Conservation (phyloP, 495 filamentous ascomycete genomes). For the Xylaria curta region DNA sequence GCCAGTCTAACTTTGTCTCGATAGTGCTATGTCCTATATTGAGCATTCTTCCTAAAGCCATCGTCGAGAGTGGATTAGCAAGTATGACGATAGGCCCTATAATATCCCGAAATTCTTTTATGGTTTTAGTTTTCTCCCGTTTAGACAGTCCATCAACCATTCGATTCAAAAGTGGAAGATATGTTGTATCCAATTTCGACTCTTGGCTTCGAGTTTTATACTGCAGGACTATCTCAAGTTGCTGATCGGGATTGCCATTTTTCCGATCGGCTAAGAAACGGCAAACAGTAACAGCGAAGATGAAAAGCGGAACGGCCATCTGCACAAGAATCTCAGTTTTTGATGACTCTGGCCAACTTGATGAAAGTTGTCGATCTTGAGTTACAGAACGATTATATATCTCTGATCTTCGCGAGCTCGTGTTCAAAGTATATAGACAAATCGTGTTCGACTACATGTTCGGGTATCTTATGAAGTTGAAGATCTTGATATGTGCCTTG, state of each 20-base stretch:
- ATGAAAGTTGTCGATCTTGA: slow-evolving; percentile 3
- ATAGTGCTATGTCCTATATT: slow-evolving; percentile 26
- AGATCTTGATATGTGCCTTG: slow-evolving; percentile 26
- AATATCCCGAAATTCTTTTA: slow-evolving; percentile 25
- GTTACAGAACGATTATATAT: slow-evolving; percentile 25
- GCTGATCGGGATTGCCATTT: slow-evolving; percentile 13
- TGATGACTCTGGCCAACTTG: slow-evolving; percentile 49
- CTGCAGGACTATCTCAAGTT: slow-evolving; percentile 31
- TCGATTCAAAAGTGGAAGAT: not conserved
- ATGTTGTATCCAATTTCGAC: slow-evolving; percentile 28
- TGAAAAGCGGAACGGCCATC: slow-evolving; percentile 51
- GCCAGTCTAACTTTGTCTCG: slow-evolving; percentile 27
- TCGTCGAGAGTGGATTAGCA: slow-evolving; percentile 28
- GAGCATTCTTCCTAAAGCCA: slow-evolving; percentile 30
- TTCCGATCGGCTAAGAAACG: slow-evolving; percentile 39
- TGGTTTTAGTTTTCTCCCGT: not conserved
- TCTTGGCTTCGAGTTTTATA: slow-evolving; percentile 18
- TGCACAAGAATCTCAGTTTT: slow-evolving; percentile 36
- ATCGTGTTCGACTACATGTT: not conserved
- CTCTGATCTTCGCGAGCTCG: slow-evolving; percentile 30
- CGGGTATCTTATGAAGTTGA: not conserved
- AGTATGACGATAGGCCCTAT: slow-evolving; percentile 44
- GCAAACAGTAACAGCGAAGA: slow-evolving; percentile 51
- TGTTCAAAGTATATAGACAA: not conserved
- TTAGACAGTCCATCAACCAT: not conserved